Base-by-base conservation (phyloP, 75 land plant genomes). In the Selaginella moellendorffii region DNA sequence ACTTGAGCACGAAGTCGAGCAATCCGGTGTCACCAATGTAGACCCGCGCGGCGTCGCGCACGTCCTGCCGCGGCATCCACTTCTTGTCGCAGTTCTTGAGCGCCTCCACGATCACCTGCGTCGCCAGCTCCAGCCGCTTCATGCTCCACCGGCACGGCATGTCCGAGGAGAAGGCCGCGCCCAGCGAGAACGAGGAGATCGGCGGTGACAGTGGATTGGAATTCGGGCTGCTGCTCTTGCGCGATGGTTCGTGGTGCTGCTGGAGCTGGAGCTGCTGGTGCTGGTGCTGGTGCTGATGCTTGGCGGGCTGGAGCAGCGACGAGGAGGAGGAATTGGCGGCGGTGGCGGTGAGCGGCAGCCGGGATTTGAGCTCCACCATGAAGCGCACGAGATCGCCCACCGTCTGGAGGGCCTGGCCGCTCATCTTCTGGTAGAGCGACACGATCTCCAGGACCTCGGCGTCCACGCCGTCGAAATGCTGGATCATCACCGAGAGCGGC, bases 11-110 rank as follows among this genome's bases (percentile, higher is more conserved):
- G 29, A 79, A 89, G 66, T 89, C 96, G 0, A 86, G 63, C 9
- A 89, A 63, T 0, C 90, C 90, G 0, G 96, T 89, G 71, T 89
- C 96, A 22, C 96, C 96, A 21, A 89, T 81, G 73, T 77, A 83
- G 14, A 64, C 63, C 29, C 96, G 65, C 9, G 96, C 96, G 0
- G 70, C 75, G 42, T 89, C 90, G 5, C 96, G 62, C 21, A 89
- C 87, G 10, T 89, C 82, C 65, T 89, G 90, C 66, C 95, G 72
- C 0, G 90, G 76, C 62, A 86, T 80, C 79, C 87, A 83, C 22
- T 65, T 67, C 31, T 53, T 65, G 42, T 69, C 75, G 2, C 80
- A 71, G 8, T 72, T 77, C 66, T 75, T 81, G 27, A 89, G 76
- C 2, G 83, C 77, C 17, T 83, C 83, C 23, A 89, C 78, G 5